A percentile compares a stretch with the other conserved stretches of the same genome.
These are phyloP conservation scores for Elsinoe ampelina DNA, from an alignment of 2,329 filamentous ascomycete species.

Conservation along the genomic window DNA sequence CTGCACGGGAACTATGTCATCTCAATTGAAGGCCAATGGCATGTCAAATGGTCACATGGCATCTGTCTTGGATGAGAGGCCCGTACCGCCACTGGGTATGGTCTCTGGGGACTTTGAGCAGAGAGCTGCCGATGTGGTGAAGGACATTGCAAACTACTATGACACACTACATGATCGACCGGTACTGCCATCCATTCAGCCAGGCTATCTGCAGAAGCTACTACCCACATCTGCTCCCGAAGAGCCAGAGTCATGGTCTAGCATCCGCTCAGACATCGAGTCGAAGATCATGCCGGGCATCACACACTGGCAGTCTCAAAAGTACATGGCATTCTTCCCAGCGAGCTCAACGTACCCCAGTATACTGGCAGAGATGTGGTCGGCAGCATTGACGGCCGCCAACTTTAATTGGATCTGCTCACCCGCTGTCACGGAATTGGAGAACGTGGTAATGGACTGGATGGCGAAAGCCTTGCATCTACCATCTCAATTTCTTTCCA, in stretches of 20 bases:
- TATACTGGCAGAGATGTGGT: constrained; percentile 89
- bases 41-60: background rate
- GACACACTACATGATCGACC: constrained; percentile 59
- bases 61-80: constrained; percentile 19
- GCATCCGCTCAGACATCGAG: constrained; percentile 77
- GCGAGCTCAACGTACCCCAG: constrained; percentile 71
- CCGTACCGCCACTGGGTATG: constrained; percentile 47
- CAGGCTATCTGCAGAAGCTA: constrained; percentile 75
- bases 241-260: constrained; percentile 62
- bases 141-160: constrained; percentile 82
- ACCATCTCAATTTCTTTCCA: constrained; percentile 64
- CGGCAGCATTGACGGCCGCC: constrained; percentile 74
- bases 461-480: constrained; percentile 65
- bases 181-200: constrained; percentile 68
- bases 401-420: constrained; percentile 98
- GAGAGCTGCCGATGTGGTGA: constrained; percentile 68
- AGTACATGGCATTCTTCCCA: constrained; percentile 95
- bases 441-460: constrained; percentile 91
- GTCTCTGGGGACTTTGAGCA: constrained; percentile 67
- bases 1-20: background rate
- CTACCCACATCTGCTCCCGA: constrained; percentile 59
- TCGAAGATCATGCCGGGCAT: constrained; percentile 81
- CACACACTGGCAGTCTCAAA: constrained; percentile 89
- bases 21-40: background rate
- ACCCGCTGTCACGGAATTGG: constrained; percentile 83